phyloP scores from a whole-genome alignment of 768 basidiomycete species.

The Amanita jacksonii region DNA sequence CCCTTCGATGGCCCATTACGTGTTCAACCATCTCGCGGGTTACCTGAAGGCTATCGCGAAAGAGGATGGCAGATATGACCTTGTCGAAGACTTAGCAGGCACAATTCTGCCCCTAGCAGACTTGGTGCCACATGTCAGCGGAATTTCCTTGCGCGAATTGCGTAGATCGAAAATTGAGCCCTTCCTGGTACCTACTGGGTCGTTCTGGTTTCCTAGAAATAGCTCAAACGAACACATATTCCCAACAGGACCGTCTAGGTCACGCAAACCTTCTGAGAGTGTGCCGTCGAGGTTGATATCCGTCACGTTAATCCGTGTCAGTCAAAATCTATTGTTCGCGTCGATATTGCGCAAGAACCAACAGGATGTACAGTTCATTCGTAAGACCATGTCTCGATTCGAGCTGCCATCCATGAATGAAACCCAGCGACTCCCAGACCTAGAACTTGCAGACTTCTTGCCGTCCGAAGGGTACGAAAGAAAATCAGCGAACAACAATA shows the following conservation, averaged over 20 bases:
- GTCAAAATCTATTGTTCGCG: constrained; percentile 63
- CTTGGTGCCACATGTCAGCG: constrained; percentile 55
- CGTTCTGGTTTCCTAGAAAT: constrained; percentile 55
- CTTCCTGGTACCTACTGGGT: constrained; percentile 59
- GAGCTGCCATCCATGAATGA: constrained; percentile 41
- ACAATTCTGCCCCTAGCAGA: constrained; percentile 49
- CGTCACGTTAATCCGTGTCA: constrained; percentile 54
- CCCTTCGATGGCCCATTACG: constrained; percentile 51
- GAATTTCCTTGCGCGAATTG: constrained; percentile 63
- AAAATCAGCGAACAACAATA: constrained; percentile 6
- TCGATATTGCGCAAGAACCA: constrained; percentile 54
- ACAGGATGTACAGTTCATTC: constrained; percentile 57
- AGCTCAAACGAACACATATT: constrained; percentile 56
- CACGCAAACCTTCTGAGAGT: constrained; percentile 27
- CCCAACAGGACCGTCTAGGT: constrained; percentile 31
- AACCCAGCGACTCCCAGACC: constrained; percentile 15
- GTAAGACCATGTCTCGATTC: constrained; percentile 56
- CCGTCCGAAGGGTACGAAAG: constrained; percentile 21
- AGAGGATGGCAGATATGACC: constrained; percentile 30
- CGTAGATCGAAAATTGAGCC: constrained; percentile 63
- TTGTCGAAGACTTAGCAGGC: constrained; percentile 44
- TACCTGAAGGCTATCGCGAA: constrained; percentile 48
- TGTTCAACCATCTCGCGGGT: constrained; percentile 65
- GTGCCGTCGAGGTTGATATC: constrained; percentile 36
- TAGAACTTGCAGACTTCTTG: constrained; percentile 39